Evolutionary conservation across 1,139 yeast species (phyloP), one percentile per base, ranked within the genome.

Genomic region (Candida smagusa): DNA sequence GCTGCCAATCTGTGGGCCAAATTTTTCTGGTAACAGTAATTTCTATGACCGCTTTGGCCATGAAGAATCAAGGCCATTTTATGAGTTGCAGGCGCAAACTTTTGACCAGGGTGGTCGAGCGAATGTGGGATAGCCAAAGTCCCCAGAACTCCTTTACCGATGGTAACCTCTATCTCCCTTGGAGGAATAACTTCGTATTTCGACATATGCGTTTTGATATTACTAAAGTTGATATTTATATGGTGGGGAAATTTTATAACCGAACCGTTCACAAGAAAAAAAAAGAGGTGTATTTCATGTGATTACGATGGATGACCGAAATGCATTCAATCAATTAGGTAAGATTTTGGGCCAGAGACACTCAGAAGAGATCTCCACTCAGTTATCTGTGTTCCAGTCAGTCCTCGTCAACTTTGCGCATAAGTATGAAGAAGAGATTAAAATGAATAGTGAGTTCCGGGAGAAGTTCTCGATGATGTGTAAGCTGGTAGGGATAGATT

Each of bases 21-120:
- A 12, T 63, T 49, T 30, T 75, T 74, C 48, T 84, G 90, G 59
- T 84, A 89, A 43, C 87, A 79, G 56, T 87, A 84, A 61, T 85
- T 77, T 45, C 89, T 76, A 56, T 89, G 95, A 0, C 96, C 95
- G 0, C 82, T 89, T 46, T 79, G 84, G 2, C 97, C 97, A 54
- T 90, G 97, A 19, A 71, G 46, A 26, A 72, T 56, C 34, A 72
- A 48, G 2, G 70, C 74, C 23, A 58, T 60, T 46, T 68, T 68
- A 37, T 59, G 61, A 30, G 72, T 65, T 2, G 64, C 58, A 2
- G 75, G 75, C 4, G 65, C 65, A 32, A 47, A 52, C 1, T 61
- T 63, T 2, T 58, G 54, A 49, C 8, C 53, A 9, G 21, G 59
- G 1, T 50, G 41, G 33, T 59, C 61, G 6, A 47, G 60, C 0